Percentiles rank a stretch among this genome's conserved stretches.
Evolutionary conservation across 441 rosid species (phyloP).

Genomic region (Eugenia klotzschiana): DNA sequence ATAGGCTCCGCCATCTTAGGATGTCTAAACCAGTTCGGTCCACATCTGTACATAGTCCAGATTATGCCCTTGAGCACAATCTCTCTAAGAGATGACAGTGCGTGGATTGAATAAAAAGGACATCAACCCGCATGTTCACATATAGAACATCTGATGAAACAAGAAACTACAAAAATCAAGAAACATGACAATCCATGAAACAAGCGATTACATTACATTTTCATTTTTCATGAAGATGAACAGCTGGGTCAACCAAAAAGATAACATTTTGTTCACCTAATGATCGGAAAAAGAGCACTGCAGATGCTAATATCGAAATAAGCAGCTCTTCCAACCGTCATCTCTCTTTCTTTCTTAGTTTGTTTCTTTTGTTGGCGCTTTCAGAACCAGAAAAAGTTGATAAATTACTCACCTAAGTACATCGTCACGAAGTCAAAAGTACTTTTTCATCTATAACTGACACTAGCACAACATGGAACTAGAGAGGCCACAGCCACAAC

Average conservation of each 20-base stretch:
- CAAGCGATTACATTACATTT: not conserved
- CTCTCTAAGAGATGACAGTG: not conserved
- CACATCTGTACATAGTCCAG: slow-evolving; percentile 47
- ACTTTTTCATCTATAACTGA: too few relatives aligned
- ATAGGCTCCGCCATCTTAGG: too few relatives aligned
- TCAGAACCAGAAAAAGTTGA: not conserved
- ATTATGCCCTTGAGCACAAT: not conserved
- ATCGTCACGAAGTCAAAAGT: too few relatives aligned
- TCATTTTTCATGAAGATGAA: not conserved
- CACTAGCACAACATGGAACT: too few relatives aligned
- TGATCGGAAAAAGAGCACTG: not conserved
- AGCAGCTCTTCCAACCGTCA: not conserved
- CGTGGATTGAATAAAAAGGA: not conserved
- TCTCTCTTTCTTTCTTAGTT: not conserved
- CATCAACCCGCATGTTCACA: not conserved
- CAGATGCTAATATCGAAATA: not conserved
- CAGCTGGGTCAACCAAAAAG: not conserved
- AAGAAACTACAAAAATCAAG: not conserved
- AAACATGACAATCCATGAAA: not conserved
- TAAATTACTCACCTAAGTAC: slow-evolving; percentile 31
- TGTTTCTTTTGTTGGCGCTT: not conserved
- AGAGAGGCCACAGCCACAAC: too few relatives aligned
- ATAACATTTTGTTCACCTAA: not conserved
- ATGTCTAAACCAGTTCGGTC: slow-evolving; percentile 68
- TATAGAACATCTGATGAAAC: not conserved